A percentile compares a stretch with the other conserved stretches of the same genome.
Evolutionary conservation across 192 early-diverging fungal genomes (phyloP).

Genomic region (Coemansia sp.): DNA sequence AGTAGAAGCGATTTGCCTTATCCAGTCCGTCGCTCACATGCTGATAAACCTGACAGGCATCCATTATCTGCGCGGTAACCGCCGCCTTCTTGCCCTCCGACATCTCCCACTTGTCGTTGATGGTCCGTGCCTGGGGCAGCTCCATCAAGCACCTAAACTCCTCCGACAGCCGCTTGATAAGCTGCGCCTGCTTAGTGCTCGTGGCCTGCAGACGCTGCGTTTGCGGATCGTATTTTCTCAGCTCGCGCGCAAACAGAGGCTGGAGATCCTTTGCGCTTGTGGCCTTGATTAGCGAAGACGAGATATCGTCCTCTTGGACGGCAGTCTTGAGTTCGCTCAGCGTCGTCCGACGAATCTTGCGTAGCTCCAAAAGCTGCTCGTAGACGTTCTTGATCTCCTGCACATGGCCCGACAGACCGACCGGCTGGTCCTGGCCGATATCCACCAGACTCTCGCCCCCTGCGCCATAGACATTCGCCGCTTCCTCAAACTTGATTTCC

Average conservation of each 20-base stretch:
- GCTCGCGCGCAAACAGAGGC: slow-evolving; percentile 85
- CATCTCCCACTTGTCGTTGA: slow-evolving; percentile 66
- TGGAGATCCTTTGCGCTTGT: slow-evolving; percentile 75
- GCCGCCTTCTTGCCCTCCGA: slow-evolving; percentile 61
- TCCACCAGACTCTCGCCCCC: slow-evolving; percentile 59
- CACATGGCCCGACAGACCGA: slow-evolving; percentile 38
- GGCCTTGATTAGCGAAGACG: slow-evolving; percentile 29
- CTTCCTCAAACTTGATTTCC: slow-evolving; percentile 36
- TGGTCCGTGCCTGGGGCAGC: slow-evolving; percentile 60
- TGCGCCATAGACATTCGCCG: slow-evolving; percentile 9
- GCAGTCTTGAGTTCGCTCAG: slow-evolving; percentile 52
- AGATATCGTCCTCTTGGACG: slow-evolving; percentile 84
- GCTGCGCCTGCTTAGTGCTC: slow-evolving; percentile 65
- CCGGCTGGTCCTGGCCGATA: slow-evolving; percentile 45
- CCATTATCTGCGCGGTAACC: slow-evolving; percentile 62
- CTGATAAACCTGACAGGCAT: slow-evolving; percentile 64
- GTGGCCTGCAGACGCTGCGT: slow-evolving; percentile 70
- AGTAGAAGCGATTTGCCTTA: slow-evolving; percentile 61
- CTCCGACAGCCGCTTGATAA: slow-evolving; percentile 70
- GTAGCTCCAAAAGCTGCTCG: slow-evolving; percentile 40
- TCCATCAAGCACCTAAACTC: slow-evolving; percentile 76
- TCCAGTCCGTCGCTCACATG: slow-evolving; percentile 58
- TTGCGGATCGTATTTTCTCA: slow-evolving; percentile 85
- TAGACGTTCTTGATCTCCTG: slow-evolving; percentile 38
- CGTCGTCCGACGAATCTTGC: slow-evolving; percentile 44